Conservation (phyloP, 805 yeast genomes). For the Starmerella davenportii region DNA sequence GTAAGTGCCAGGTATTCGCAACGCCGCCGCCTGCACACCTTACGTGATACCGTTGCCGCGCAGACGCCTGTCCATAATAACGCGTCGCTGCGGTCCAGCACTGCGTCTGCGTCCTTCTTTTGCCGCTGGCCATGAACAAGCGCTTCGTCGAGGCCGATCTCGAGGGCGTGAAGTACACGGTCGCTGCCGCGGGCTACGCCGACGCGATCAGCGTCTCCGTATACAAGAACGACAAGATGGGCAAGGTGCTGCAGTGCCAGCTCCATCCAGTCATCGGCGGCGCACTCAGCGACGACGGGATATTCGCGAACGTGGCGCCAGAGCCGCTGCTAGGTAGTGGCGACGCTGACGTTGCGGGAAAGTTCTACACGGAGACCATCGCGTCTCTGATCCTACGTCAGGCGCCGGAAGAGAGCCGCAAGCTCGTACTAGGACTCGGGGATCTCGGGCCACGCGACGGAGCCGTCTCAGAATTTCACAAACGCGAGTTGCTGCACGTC, state of each 20-base stretch:
- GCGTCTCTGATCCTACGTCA: conserved; percentile 21
- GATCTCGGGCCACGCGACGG: conserved; percentile 16
- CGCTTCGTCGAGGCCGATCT: conserved; percentile 7
- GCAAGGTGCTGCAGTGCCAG: conserved; percentile 17
- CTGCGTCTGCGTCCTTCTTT: too few relatives aligned
- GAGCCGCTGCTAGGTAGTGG: conserved; percentile 14
- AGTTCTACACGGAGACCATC: conserved; percentile 20
- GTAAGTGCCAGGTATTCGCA: too few relatives aligned
- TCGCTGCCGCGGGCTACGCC: conserved; percentile 17
- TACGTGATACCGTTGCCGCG: too few relatives aligned
- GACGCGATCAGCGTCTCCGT: conserved; percentile 22
- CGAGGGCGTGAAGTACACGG: conserved; percentile 17
- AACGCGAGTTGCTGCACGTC: conserved; percentile 19
- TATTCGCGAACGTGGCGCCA: conserved; percentile 14
- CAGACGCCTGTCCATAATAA: too few relatives aligned
- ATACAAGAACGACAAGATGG: conserved; percentile 19
- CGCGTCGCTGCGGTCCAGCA: too few relatives aligned
- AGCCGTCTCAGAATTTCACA: conserved; percentile 15
- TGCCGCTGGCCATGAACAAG: not conserved
- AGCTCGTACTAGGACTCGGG: conserved; percentile 22
- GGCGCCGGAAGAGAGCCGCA: conserved; percentile 20
- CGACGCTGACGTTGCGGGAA: conserved; percentile 17
- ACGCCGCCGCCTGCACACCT: too few relatives aligned
- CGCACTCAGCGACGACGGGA: conserved; percentile 7
- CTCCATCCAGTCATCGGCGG: conserved; percentile 17